These are phyloP conservation scores for Zea mays DNA, from an alignment of 176 grass and related monocot genomes.

Conservation along the genomic window DNA sequence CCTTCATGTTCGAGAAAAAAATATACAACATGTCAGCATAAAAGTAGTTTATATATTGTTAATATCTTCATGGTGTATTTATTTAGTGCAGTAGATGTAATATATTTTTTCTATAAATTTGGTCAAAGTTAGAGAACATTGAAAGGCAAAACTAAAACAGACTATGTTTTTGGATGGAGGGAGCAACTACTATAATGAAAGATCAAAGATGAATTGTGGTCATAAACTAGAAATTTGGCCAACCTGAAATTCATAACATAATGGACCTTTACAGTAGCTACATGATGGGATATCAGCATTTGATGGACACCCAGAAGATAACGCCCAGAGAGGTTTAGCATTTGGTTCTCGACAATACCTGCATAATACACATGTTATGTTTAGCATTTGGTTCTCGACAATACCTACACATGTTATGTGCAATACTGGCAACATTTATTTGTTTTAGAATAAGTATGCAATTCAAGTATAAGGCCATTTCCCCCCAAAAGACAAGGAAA, in stretches of 20 bases:
- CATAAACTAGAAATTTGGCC: background rate
- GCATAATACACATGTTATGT: slow-evolving; percentile 26
- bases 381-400: background rate
- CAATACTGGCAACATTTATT: background rate
- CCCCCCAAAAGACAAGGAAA: background rate
- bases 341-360: slow-evolving; percentile 79
- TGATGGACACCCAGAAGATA: slow-evolving; percentile 63
- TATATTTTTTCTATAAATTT: background rate
- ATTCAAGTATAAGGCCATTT: background rate
- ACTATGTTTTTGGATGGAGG: background rate
- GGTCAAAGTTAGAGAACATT: background rate
- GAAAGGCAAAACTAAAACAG: slow-evolving; percentile 1
- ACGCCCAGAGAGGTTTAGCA: slow-evolving; percentile 79
- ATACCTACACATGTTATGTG: slow-evolving; percentile 3
- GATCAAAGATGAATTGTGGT: background rate
- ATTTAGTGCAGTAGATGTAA: background rate
- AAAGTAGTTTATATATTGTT: background rate
- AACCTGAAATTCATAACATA: slow-evolving; percentile 96
- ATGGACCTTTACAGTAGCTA: slow-evolving; percentile 69
- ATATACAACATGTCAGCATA: background rate
- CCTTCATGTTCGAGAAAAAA: too few species aligned
- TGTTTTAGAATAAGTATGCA: slow-evolving; percentile 7
- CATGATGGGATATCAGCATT: slow-evolving; percentile 65
- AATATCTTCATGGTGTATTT: background rate
- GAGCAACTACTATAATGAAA: slow-evolving; percentile 24